phyloP scores from a whole-genome alignment of 495 filamentous ascomycete species.

The Penicillium cinerascens region DNA sequence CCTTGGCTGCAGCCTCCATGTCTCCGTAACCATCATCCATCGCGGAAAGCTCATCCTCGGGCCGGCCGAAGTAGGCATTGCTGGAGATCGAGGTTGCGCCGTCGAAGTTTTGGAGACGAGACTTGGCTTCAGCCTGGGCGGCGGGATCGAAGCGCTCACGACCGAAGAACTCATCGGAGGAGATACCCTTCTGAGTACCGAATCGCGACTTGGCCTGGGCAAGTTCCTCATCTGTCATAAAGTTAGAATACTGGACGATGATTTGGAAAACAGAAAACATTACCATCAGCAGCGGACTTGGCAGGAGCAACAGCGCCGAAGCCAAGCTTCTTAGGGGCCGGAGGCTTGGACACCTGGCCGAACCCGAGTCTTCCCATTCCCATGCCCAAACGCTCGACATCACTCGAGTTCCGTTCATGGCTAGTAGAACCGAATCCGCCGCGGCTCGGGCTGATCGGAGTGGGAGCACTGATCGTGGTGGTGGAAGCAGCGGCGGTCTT shows the following conservation, averaged over 20 bases:
- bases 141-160: conserved; percentile 78
- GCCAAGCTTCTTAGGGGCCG: conserved; percentile 69
- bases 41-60: conserved; percentile 61
- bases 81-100: conserved; percentile 89
- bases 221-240: conserved; percentile 37
- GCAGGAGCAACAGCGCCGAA: conserved; percentile 83
- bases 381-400: conserved; percentile 89
- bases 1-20: conserved; percentile 85
- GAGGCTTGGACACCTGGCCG: conserved; percentile 69
- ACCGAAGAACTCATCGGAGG: conserved; percentile 96
- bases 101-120: conserved; percentile 84
- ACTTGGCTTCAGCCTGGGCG: conserved; percentile 80
- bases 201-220: conserved; percentile 50
- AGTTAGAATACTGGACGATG: conserved; percentile 4
- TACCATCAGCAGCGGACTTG: conserved; percentile 65
- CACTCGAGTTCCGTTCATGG: conserved; percentile 60
- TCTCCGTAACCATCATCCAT: conserved; percentile 76
- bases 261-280: conserved; percentile 7
- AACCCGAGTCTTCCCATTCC: conserved; percentile 85
- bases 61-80: conserved; percentile 93
- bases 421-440: conserved; percentile 56
- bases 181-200: conserved; percentile 90
- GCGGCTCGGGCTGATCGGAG: conserved; percentile 65
- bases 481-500: conserved; percentile 36
- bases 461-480: conserved; percentile 62